Evolutionary conservation across 2,329 filamentous ascomycete species (phyloP).

Genomic region (Pochonia chlamydosporia): DNA sequence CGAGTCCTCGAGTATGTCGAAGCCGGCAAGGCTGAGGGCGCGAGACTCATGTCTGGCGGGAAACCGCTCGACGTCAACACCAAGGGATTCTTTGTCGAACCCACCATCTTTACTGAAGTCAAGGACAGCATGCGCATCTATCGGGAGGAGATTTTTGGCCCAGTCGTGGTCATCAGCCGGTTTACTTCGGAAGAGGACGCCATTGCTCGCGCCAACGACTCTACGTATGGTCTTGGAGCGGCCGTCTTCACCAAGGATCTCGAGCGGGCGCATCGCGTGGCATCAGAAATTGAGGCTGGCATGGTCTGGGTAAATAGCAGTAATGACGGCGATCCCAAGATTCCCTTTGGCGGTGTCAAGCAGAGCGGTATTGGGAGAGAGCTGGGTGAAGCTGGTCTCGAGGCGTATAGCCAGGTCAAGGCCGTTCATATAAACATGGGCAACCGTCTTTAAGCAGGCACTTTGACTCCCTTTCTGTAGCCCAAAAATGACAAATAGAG

Average conservation of each 20-base stretch:
- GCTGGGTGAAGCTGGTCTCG: conserved; percentile 6
- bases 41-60: conserved; percentile 41
- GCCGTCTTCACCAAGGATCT: conserved; percentile 73
- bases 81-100: conserved; percentile 41
- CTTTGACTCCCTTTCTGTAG: too few species aligned
- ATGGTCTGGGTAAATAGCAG: conserved; percentile 41
- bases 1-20: conserved; percentile 65
- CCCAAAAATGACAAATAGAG: background rate
- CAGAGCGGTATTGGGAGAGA: conserved; percentile 7
- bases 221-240: conserved; percentile 69
- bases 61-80: conserved; percentile 51
- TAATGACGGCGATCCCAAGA: conserved; percentile 1
- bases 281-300: conserved; percentile 64
- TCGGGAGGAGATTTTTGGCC: conserved; percentile 82
- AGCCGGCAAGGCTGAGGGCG: conserved; percentile 54
- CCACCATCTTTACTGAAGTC: conserved; percentile 38
- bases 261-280: conserved; percentile 70
- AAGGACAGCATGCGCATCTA: conserved; percentile 42
- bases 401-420: conserved; percentile 9
- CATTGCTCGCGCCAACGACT: conserved; percentile 64
- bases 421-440: conserved; percentile 7
- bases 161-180: conserved; percentile 72
- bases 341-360: conserved; percentile 7
- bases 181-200: conserved; percentile 74
- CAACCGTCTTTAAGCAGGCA: background rate